Evolutionary conservation across 495 filamentous ascomycete species (phyloP).

Genomic region (Beverwykella pulmonaria): DNA sequence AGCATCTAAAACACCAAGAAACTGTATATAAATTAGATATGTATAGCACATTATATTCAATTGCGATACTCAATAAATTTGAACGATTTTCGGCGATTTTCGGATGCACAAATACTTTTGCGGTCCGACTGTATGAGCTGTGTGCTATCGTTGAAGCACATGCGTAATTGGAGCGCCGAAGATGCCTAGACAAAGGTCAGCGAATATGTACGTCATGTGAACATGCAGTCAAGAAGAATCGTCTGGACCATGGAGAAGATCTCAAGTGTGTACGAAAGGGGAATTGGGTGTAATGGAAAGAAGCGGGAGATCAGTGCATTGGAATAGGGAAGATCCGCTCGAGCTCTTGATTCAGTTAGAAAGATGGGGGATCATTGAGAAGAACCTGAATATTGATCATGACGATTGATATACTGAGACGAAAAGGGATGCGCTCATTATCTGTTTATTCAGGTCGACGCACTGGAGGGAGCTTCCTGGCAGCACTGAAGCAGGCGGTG

Average conservation of each 20-base stretch:
- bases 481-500: too few species aligned
- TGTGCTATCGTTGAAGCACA: neutral
- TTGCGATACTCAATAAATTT: too few species aligned
- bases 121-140: too few species aligned
- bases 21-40: too few species aligned
- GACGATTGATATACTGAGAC: neutral
- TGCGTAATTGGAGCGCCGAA: neutral
- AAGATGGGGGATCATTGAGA: constrained; percentile 31
- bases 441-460: too few species aligned
- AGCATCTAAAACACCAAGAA: too few species aligned
- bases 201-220: constrained; percentile 25
- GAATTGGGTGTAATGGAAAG: neutral
- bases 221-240: neutral
- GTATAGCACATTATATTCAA: too few species aligned
- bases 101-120: too few species aligned
- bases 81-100: too few species aligned
- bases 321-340: constrained; percentile 28
- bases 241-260: constrained; percentile 32
- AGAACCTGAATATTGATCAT: constrained; percentile 22
- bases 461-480: too few species aligned
- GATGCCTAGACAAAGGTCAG: constrained; percentile 12
- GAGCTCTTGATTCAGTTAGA: constrained; percentile 32
- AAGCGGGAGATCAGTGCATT: constrained; percentile 32
- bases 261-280: constrained; percentile 16
- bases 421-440: neutral